Conservation (phyloP, 768 basidiomycete genomes). For the Rhizopogon vesiculosus region DNA sequence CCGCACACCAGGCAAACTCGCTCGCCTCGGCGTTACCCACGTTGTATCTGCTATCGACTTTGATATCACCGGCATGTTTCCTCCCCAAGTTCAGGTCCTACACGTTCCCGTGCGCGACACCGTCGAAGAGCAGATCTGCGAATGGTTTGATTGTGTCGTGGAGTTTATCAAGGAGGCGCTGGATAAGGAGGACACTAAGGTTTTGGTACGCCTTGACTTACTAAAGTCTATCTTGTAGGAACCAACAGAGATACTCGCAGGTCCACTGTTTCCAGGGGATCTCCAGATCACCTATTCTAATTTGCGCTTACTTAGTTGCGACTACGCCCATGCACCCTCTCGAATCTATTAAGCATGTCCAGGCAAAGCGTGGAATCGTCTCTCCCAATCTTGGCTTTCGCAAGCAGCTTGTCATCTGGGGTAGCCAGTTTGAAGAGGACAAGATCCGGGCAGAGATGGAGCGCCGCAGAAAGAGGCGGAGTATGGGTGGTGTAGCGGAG, state of each 20-base stretch:
- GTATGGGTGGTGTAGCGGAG: conserved; percentile 1
- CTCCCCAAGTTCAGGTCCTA: conserved; percentile 35
- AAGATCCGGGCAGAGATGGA: conserved; percentile 16
- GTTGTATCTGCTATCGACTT: conserved; percentile 61
- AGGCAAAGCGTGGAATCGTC: conserved; percentile 53
- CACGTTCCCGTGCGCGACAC: conserved; percentile 49
- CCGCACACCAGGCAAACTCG: conserved; percentile 40
- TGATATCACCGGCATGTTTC: conserved; percentile 20
- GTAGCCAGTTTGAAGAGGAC: conserved; percentile 21
- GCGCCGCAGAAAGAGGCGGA: conserved; percentile 7
- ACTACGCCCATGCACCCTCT: conserved; percentile 44
- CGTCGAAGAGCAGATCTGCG: conserved; percentile 34
- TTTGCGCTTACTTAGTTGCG: conserved; percentile 66
- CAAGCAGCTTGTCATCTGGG: conserved; percentile 45
- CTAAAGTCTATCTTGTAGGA: not conserved
- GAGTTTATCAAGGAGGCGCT: conserved; percentile 49
- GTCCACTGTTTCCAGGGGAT: conserved; percentile 78
- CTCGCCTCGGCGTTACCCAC: conserved; percentile 65
- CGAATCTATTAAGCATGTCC: conserved; percentile 53
- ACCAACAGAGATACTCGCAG: conserved; percentile 27
- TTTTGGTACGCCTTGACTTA: conserved; percentile 39
- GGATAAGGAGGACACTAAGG: conserved; percentile 35
- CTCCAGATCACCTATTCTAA: conserved; percentile 70
- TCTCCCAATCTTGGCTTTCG: conserved; percentile 67
- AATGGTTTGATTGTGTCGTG: conserved; percentile 45